A percentile compares a stretch with the other conserved stretches of the same genome.
phyloP scores from a whole-genome alignment of 2,329 filamentous ascomycete species.

The Microsporum audouinii region DNA sequence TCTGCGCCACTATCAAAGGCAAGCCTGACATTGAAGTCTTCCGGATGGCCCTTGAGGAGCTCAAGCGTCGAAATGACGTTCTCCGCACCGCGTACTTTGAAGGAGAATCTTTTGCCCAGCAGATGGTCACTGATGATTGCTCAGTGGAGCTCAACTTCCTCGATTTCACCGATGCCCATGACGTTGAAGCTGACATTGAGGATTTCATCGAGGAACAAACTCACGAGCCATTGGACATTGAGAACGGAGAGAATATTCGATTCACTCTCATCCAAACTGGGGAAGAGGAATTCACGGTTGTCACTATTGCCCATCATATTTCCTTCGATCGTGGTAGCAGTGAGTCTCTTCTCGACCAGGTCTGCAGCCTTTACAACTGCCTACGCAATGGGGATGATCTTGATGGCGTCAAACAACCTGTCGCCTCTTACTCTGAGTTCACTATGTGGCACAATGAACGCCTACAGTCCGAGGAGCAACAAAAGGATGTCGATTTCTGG shows the following conservation, averaged over 20 bases:
- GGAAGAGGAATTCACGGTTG: constrained; percentile 14
- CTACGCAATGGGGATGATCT: constrained; percentile 12
- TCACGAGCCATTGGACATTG: constrained; percentile 14
- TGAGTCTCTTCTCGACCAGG: constrained; percentile 15
- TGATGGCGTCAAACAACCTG: constrained; percentile 12
- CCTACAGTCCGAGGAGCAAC: constrained; percentile 12
- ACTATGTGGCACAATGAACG: constrained; percentile 18
- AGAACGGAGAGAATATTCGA: constrained; percentile 17
- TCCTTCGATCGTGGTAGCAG: constrained; percentile 17
- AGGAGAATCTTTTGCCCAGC: constrained; percentile 19
- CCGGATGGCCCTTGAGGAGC: constrained; percentile 11
- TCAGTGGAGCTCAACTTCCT: constrained; percentile 12
- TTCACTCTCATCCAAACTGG: constrained; percentile 15
- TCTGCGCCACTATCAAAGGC: constrained; percentile 14
- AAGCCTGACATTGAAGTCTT: constrained; percentile 11
- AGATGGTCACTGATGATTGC: constrained; percentile 13
- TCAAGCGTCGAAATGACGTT: constrained; percentile 15
- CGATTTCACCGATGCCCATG: constrained; percentile 13
- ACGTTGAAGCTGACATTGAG: constrained; percentile 12
- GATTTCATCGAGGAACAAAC: constrained; percentile 8
- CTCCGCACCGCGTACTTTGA: constrained; percentile 18
- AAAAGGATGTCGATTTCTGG: constrained; percentile 14
- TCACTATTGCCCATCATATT: constrained; percentile 18
- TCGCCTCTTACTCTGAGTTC: constrained; percentile 17
- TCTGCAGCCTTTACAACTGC: constrained; percentile 16